Conservation (phyloP, 176 grass and related monocot species). For the Oryza rufipogon region DNA sequence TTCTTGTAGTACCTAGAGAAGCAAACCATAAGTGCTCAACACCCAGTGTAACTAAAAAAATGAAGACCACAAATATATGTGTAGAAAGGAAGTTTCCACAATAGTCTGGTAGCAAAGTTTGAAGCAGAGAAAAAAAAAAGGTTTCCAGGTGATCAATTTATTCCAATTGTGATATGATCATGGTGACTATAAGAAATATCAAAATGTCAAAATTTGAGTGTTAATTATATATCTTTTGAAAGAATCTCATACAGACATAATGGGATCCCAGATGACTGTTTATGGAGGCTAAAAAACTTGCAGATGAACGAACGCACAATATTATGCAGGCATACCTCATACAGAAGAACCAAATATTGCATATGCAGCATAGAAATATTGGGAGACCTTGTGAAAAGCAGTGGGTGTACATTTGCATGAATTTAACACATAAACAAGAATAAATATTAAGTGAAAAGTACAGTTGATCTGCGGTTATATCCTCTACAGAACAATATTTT, state of each 20-base stretch:
- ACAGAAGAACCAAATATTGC: background rate
- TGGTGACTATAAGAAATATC: background rate
- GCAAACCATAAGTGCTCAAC: conserved; percentile 35
- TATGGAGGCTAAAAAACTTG: background rate
- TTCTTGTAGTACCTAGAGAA: conserved; percentile 83
- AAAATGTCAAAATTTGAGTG: conserved; percentile 18
- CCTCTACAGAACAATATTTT: no score
- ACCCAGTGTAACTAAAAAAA: background rate
- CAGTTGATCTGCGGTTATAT: background rate
- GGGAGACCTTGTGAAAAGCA: background rate
- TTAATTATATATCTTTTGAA: background rate
- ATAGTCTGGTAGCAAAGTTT: background rate
- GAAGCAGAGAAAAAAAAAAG: background rate
- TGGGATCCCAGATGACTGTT: background rate
- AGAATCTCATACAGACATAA: background rate
- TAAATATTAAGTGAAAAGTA: background rate
- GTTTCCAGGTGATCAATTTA: background rate
- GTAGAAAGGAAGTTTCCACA: conserved; percentile 7
- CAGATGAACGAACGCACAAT: background rate
- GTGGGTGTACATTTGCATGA: conserved; percentile 4
- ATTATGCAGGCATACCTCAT: background rate
- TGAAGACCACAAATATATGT: conserved; percentile 12
- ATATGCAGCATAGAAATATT: conserved; percentile 24
- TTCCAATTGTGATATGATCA: background rate
- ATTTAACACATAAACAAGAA: background rate